These are phyloP conservation scores for Pulveroboletus sp. DNA, from an alignment of 768 basidiomycete species.

Conservation along the genomic window DNA sequence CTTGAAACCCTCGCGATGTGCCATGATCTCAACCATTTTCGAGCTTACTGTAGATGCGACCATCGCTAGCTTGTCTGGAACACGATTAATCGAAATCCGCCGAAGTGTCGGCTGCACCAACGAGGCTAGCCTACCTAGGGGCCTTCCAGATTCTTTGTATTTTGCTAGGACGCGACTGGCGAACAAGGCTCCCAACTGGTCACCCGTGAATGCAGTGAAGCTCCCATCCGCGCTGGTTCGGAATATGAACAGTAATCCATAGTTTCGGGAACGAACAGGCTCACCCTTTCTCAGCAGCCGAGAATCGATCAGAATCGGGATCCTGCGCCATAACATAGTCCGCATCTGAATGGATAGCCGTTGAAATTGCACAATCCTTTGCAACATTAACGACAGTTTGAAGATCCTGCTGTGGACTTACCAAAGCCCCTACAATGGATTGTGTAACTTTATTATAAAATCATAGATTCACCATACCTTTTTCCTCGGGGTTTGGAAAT, in stretches of 20 bases:
- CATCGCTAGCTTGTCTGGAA: constrained; percentile 66
- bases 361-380: constrained; percentile 70
- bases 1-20: constrained; percentile 69
- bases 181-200: constrained; percentile 69
- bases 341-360: constrained; percentile 51
- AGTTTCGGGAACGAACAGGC: constrained; percentile 7
- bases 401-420: constrained; percentile 22
- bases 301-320: constrained; percentile 83
- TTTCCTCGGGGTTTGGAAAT: constrained; percentile 90
- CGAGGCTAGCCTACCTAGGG: constrained; percentile 34
- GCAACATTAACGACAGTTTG: constrained; percentile 1
- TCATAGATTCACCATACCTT: constrained; percentile 44
- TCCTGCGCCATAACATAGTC: constrained; percentile 82
- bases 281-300: constrained; percentile 68
- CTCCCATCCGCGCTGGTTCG: constrained; percentile 35
- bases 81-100: constrained; percentile 32
- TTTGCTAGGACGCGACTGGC: constrained; percentile 43
- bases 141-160: constrained; percentile 45
- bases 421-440: constrained; percentile 44
- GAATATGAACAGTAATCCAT: constrained; percentile 1
- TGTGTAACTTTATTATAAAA: constrained; percentile 3
- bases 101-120: constrained; percentile 35
- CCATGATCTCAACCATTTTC: constrained; percentile 83
- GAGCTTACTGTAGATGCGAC: constrained; percentile 89
- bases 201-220: constrained; percentile 78